phyloP scores from a whole-genome alignment of 495 filamentous ascomycete genomes.

The Trichocladium antarcticum region DNA sequence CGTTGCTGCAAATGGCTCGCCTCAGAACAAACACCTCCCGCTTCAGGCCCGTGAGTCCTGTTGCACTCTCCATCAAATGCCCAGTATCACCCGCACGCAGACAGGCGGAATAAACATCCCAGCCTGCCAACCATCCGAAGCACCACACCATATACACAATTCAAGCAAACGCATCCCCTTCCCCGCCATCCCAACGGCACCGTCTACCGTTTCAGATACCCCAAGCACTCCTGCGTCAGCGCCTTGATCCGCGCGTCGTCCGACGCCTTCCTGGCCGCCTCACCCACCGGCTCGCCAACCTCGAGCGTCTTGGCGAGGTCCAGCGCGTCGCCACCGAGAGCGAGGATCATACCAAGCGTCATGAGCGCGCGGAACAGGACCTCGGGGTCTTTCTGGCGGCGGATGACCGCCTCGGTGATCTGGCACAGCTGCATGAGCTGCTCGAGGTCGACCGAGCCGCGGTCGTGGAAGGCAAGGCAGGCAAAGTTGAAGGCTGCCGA shows the following conservation, averaged over 20 bases:
- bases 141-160: not conserved
- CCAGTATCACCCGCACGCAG: too few relatives aligned
- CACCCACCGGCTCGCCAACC: constrained; percentile 31
- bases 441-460: constrained; percentile 8
- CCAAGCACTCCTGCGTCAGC: constrained; percentile 48
- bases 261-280: constrained; percentile 31
- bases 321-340: constrained; percentile 39
- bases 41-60: not conserved
- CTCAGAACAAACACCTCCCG: not conserved
- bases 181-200: not conserved
- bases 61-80: too few relatives aligned
- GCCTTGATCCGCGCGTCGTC: constrained; percentile 48
- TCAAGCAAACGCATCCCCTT: not conserved
- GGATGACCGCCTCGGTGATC: constrained; percentile 50
- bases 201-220: constrained; percentile 25
- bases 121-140: too few relatives aligned
- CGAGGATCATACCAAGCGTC: constrained; percentile 65
- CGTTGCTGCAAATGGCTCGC: not conserved
- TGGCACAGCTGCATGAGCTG: constrained; percentile 18
- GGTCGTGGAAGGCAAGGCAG: constrained; percentile 40
- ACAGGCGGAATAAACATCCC: too few relatives aligned
- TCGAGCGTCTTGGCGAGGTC: constrained; percentile 36
- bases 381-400: constrained; percentile 61
- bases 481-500: constrained; percentile 82
- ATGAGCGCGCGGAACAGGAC: constrained; percentile 74